These are phyloP conservation scores for Raphanus sativus DNA, from an alignment of 345 rosid species.

Conservation along the genomic window DNA sequence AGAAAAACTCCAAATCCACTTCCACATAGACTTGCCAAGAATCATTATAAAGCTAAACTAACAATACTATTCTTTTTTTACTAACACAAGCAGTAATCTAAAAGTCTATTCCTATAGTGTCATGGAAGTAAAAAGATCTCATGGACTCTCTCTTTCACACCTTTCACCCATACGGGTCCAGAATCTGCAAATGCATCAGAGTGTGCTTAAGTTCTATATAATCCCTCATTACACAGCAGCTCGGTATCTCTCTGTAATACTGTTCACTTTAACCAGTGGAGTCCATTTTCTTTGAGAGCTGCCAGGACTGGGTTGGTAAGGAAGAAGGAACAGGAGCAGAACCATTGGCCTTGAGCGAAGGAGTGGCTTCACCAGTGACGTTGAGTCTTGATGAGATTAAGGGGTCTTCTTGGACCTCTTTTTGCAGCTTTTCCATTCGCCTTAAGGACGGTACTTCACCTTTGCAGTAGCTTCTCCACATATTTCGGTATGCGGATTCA, in stretches of 20 bases:
- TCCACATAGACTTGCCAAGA: constrained; percentile 38
- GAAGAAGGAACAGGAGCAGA: constrained; percentile 47
- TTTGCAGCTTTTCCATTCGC: constrained; percentile 60
- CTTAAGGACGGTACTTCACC: constrained; percentile 81
- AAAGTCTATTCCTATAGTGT: constrained; percentile 38
- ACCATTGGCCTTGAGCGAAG: constrained; percentile 58
- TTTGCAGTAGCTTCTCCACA: constrained; percentile 88
- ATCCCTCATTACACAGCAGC: constrained; percentile 7
- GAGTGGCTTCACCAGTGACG: constrained; percentile 42
- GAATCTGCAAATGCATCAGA: constrained; percentile 6
- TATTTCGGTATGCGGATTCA: constrained; percentile 68
- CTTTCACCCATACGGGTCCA: neutral
- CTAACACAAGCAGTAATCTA: constrained; percentile 30
- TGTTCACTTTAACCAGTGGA: constrained; percentile 23
- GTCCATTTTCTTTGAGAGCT: constrained; percentile 49
- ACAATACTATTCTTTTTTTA: constrained; percentile 18
- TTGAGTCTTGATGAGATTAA: constrained; percentile 28
- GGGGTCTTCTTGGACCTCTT: constrained; percentile 47
- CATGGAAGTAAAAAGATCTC: constrained; percentile 27
- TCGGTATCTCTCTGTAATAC: constrained; percentile 3
- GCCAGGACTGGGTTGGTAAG: constrained; percentile 36
- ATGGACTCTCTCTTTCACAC: constrained; percentile 29
- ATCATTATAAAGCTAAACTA: constrained; percentile 39
- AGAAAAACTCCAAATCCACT: constrained; percentile 26
- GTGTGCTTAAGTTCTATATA: neutral